Evolutionary conservation across 495 filamentous ascomycete genomes (phyloP).

Genomic region (Aspergillus mulundensis): DNA sequence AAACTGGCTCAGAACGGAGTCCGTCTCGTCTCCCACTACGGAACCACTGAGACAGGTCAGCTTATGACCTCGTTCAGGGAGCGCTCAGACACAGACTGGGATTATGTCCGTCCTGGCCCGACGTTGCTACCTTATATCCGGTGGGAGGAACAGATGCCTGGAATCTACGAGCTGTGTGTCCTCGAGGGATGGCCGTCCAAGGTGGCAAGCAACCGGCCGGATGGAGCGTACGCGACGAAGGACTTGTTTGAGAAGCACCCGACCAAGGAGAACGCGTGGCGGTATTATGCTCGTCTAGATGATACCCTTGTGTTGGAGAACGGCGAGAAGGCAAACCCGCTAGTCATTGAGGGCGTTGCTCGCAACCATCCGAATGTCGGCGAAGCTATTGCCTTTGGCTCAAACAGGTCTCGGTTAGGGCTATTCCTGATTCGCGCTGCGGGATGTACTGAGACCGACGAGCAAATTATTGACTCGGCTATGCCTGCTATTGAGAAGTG

Average conservation of each 20-base stretch:
- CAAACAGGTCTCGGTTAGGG: constrained; percentile 24
- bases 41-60: constrained; percentile 49
- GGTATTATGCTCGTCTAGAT: constrained; percentile 54
- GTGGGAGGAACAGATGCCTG: constrained; percentile 49
- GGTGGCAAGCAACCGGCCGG: constrained; percentile 50
- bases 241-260: constrained; percentile 54
- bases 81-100: constrained; percentile 52
- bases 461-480: constrained; percentile 39
- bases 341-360: constrained; percentile 46
- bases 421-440: constrained; percentile 42
- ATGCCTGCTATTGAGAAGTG: constrained; percentile 41
- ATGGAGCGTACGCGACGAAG: constrained; percentile 54
- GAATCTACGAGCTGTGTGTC: constrained; percentile 53
- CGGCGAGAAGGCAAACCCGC: constrained; percentile 62
- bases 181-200: constrained; percentile 58
- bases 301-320: constrained; percentile 56
- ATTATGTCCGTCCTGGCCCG: constrained; percentile 49
- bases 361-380: constrained; percentile 23
- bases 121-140: constrained; percentile 28
- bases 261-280: constrained; percentile 46
- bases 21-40: constrained; percentile 46
- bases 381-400: constrained; percentile 32
- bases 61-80: constrained; percentile 47
- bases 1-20: constrained; percentile 47
- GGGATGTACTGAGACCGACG: constrained; percentile 24